Base-by-base conservation (phyloP, 345 rosid genomes). In the Arabis hirsuta region DNA sequence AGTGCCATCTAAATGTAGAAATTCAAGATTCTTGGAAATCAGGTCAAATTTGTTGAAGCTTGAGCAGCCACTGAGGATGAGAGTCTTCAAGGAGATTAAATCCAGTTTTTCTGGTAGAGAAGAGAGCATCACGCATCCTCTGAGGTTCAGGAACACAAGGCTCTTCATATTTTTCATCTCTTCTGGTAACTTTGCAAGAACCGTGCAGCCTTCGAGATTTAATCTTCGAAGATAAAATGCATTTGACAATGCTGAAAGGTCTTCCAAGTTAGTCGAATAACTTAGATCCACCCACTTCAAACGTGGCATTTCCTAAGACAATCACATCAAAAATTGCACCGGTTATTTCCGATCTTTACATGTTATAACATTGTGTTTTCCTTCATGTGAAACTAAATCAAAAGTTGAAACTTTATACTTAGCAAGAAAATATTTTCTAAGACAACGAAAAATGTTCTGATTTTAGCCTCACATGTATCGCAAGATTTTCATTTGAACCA, bases 281-380 rank as follows among this genome's bases (percentile, higher is more conserved):
- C 57, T 13, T n/a, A 83, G 68, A 52, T 66, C 53, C 7, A 83
- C 39, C 59, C 48, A 27, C 48, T 47, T 78, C 41, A 81, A 36
- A 0, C 52, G 56, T 5, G 41, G 62, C 14, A 7, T 4, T 54
- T 24, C 45, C 81, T 81, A 63, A 26, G 26, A 67, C 16, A 9
- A 38, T 0, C 8, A 56, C 3, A 48, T 9, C 22, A 46, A 11
- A 9, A 2, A 47, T 3, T 50, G 31, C 12, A n/a, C 24, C 5
- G 31, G 9, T 24, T 22, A 22, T 22, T 50, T 6, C 55, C 10
- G 12, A 22, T 50, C 13, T 50, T 50, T 22, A 22, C 7, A 50
- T 11, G 55, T 24, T 50, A 22, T 22, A 22, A 26, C 0, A 12
- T 2, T 5, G 3, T 5, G 7, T 12, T 52, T 52, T 26, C 34